A percentile compares a stretch with the other conserved stretches of the same genome.
Evolutionary conservation across 2,329 filamentous ascomycete genomes (phyloP).

Genomic region (Pezicula neosporulosa): DNA sequence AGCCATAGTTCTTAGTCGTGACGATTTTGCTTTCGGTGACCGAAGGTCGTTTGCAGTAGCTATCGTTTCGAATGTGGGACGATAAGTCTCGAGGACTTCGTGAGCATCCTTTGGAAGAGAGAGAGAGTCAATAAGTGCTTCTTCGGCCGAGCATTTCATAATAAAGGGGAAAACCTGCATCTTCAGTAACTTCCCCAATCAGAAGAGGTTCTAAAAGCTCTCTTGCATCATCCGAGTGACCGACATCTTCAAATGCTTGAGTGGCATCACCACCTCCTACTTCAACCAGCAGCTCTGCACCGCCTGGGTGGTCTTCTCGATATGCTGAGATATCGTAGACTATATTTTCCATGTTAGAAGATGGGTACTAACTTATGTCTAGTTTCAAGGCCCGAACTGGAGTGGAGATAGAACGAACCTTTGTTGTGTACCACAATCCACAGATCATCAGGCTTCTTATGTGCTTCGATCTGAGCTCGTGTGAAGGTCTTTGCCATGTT

Average conservation of each 20-base stretch:
- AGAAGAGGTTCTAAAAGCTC: slow-evolving; percentile 53
- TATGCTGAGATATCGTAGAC: slow-evolving; percentile 59
- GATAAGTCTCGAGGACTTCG: slow-evolving; percentile 2
- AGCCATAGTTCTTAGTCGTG: background rate
- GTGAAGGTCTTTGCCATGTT: slow-evolving; percentile 12
- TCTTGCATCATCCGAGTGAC: slow-evolving; percentile 53
- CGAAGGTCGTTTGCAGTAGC: background rate
- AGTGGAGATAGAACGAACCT: slow-evolving; percentile 30
- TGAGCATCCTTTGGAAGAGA: background rate
- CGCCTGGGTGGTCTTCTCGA: slow-evolving; percentile 62
- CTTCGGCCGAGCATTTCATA: background rate
- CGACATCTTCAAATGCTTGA: slow-evolving; percentile 78
- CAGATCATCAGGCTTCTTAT: slow-evolving; percentile 43
- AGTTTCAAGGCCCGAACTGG: background rate
- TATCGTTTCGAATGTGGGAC: slow-evolving; percentile 2
- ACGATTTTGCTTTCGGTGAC: background rate
- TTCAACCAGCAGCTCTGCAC: slow-evolving; percentile 74
- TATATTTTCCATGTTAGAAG: slow-evolving; percentile 18
- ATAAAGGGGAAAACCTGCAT: slow-evolving; percentile 34
- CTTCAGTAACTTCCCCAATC: slow-evolving; percentile 53
- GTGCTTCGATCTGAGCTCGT: slow-evolving; percentile 41
- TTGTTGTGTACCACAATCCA: slow-evolving; percentile 56
- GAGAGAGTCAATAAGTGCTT: background rate
- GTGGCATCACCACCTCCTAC: slow-evolving; percentile 76
- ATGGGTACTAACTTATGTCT: slow-evolving; percentile 4